Conservation (phyloP, 176 grass and related monocot genomes). For the Zea luxurians region DNA sequence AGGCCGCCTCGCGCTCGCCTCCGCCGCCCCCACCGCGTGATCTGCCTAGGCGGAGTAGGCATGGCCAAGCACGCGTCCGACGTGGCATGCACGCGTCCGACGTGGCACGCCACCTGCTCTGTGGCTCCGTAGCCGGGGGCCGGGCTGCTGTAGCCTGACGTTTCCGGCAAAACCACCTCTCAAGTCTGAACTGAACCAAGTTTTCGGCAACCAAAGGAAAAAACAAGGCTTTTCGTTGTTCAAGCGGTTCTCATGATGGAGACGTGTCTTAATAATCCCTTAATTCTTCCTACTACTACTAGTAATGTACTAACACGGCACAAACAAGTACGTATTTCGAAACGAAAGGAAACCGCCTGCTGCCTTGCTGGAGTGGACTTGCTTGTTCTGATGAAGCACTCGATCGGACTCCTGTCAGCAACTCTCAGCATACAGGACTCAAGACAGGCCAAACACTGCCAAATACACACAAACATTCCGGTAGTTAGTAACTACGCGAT, state of each 20-base stretch:
- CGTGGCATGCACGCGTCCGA: neutral
- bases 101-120: neutral
- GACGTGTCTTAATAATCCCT: neutral
- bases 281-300: too few species aligned
- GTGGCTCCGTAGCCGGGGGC: neutral
- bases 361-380: too few species aligned
- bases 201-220: neutral
- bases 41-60: neutral
- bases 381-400: too few species aligned
- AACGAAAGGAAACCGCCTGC: too few species aligned
- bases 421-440: too few species aligned
- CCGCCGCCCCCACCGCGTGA: neutral
- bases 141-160: neutral
- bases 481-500: too few species aligned
- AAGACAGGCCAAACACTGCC: too few species aligned
- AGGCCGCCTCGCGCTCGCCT: neutral
- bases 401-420: too few species aligned
- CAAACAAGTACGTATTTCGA: too few species aligned
- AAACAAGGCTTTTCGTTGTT: neutral
- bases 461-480: too few species aligned
- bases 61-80: neutral
- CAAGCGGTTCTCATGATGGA: too few species aligned
- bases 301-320: neutral
- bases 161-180: neutral
- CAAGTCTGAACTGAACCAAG: neutral